phyloP scores from a whole-genome alignment of 805 yeast species.

The Cyberlindnera lachancei region DNA sequence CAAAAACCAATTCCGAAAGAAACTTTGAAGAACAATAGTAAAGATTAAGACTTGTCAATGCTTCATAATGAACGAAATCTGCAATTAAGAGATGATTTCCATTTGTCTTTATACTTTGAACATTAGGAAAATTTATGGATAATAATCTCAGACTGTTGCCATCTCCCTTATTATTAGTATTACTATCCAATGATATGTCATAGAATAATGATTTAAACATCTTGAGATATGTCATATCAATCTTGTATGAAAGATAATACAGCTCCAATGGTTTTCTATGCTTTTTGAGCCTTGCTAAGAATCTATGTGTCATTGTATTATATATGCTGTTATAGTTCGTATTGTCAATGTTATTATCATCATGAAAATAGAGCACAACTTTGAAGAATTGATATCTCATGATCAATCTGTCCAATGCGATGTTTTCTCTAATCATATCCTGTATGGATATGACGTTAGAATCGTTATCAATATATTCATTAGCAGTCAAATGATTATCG shows the following conservation, averaged over 20 bases:
- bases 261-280: conserved; percentile 7
- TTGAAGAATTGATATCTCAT: conserved; percentile 13
- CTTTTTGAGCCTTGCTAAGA: conserved; percentile 8
- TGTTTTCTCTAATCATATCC: conserved; percentile 6
- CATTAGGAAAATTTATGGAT: conserved; percentile 9
- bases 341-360: conserved; percentile 4
- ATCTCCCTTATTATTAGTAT: too few species aligned
- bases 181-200: conserved; percentile 1
- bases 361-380: conserved; percentile 6
- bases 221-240: conserved; percentile 16
- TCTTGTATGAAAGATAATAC: conserved; percentile 7
- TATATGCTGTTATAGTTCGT: too few species aligned
- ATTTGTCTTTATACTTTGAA: conserved; percentile 12
- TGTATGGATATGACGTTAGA: conserved; percentile 5
- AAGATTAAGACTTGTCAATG: conserved; percentile 10
- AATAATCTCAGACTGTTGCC: too few species aligned
- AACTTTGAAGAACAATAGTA: conserved; percentile 21
- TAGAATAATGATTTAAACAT: conserved; percentile 18
- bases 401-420: conserved; percentile 6
- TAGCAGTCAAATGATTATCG: conserved; percentile 2
- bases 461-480: too few species aligned
- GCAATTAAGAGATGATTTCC: conserved; percentile 17
- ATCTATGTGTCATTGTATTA: too few species aligned
- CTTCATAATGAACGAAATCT: conserved; percentile 9
- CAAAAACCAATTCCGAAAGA: conserved; percentile 16